Evolutionary conservation across 2,329 filamentous ascomycete species (phyloP).

Genomic region (Fusarium coicis): DNA sequence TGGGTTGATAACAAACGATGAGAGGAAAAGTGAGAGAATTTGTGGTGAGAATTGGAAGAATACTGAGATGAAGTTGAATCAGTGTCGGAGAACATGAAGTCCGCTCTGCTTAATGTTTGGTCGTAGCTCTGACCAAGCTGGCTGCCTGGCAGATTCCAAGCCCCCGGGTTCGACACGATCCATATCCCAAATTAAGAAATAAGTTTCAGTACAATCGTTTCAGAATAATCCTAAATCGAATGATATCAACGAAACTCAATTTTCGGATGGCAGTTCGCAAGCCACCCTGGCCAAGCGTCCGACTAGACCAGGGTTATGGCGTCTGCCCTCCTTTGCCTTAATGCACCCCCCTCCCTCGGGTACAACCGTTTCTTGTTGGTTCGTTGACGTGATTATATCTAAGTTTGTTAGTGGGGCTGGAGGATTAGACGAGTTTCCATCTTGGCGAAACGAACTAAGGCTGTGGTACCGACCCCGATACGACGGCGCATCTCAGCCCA

Average conservation of each 20-base stretch:
- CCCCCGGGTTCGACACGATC: background rate
- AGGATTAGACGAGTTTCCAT: background rate
- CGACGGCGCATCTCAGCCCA: background rate
- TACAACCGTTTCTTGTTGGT: background rate
- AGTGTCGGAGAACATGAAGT: background rate
- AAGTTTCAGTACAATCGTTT: background rate
- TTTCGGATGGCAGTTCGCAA: background rate
- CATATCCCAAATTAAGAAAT: background rate
- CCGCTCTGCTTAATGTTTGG: background rate
- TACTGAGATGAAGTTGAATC: background rate
- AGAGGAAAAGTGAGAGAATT: background rate
- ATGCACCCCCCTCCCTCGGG: background rate
- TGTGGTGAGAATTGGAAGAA: background rate
- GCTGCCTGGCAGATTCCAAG: background rate
- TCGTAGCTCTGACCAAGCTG: background rate
- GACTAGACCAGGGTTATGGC: background rate
- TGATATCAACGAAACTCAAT: background rate
- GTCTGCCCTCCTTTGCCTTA: background rate
- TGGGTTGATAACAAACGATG: background rate
- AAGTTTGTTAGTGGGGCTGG: background rate
- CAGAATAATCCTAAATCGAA: background rate
- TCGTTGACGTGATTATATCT: background rate
- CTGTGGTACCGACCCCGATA: background rate
- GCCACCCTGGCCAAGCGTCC: background rate
- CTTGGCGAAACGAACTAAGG: background rate